Base-by-base conservation (phyloP, 345 rosid genomes). In the Lepidium didymum region DNA sequence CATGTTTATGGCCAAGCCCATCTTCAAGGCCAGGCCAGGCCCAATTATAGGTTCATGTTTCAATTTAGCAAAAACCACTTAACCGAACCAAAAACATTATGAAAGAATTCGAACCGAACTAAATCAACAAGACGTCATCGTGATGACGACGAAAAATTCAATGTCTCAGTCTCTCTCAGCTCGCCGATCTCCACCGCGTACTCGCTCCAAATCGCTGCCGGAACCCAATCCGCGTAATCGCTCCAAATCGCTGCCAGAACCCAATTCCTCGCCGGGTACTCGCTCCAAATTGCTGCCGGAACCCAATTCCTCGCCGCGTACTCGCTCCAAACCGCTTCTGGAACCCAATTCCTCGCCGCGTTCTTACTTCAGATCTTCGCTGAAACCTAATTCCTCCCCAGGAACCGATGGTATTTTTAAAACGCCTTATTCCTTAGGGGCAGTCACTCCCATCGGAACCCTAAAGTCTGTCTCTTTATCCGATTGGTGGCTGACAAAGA, bases 401-500 rank as follows among this genome's bases (percentile, higher is more conserved):
- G 19, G 14, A 38, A 40, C 56, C 42, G 38, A 63, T 34, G 1
- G 1, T 10, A 27, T 42, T 33, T 16, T 35, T 3, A 45, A 23
- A 12, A 50, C 72, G 9, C 72, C 67, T 0, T 50, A 58, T 36
- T 42, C 77, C 3, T 6, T 37, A 14, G 60, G 46, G 5, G 23
- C 62, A 14, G 4, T 58, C 15, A 74, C 72, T 15, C 61, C 77
- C 23, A 10, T 50, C 46, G 41, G 34, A 59, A 33, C 27, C 62
- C 62, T 16, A 35, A 74, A 67, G 18, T 16, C 56, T 0, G 35
- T 74, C 1, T 15, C 59, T 1, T 67, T 74, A 25, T 51, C 62
- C 3, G 57, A 74, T 5, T 74, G 77, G 77, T 74, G 77, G 73
- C 56, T 74, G 3, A 62, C 41, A 14, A 73, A 43, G 54, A 73